phyloP scores from a whole-genome alignment of 2,329 filamentous ascomycete genomes.

The Pseudogymnoascus sp. region DNA sequence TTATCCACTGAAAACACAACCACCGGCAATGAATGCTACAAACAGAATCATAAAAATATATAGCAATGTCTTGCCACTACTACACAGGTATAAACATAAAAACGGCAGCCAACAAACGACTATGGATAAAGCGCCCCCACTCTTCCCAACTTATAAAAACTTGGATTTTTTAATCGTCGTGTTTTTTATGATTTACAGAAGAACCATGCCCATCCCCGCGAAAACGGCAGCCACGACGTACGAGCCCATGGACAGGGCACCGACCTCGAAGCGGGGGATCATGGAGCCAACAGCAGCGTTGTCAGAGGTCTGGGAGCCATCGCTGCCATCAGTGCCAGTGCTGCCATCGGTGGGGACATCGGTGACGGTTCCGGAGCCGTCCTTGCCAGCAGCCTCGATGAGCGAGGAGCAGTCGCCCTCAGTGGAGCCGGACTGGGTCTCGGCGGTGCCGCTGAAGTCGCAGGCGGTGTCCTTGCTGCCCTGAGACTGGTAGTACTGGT shows the following conservation, averaged over 20 bases:
- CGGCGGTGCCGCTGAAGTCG: constrained; percentile 62
- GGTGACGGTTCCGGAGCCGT: constrained; percentile 51
- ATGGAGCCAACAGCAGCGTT: constrained; percentile 35
- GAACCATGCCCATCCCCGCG: constrained; percentile 46
- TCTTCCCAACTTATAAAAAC: not conserved
- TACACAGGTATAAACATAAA: constrained; percentile 3
- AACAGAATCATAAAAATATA: not conserved
- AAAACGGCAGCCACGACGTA: constrained; percentile 44
- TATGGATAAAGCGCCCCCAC: not conserved
- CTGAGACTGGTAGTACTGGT: constrained; percentile 62
- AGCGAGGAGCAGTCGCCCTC: constrained; percentile 49
- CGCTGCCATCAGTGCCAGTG: constrained; percentile 24
- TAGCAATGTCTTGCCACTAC: not conserved
- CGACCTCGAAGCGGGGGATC: constrained; percentile 39
- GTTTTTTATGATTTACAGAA: constrained; percentile 36
- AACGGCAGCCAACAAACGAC: not conserved
- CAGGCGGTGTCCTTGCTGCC: constrained; percentile 53
- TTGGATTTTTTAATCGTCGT: not conserved
- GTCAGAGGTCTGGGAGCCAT: constrained; percentile 20
- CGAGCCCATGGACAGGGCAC: constrained; percentile 39
- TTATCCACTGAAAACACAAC: not conserved
- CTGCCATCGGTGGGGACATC: constrained; percentile 36
- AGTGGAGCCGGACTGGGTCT: constrained; percentile 40
- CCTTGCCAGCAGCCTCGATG: constrained; percentile 56
- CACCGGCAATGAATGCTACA: not conserved